Base-by-base conservation (phyloP, 352 stramenopile species). In the Peronospora destructor region DNA sequence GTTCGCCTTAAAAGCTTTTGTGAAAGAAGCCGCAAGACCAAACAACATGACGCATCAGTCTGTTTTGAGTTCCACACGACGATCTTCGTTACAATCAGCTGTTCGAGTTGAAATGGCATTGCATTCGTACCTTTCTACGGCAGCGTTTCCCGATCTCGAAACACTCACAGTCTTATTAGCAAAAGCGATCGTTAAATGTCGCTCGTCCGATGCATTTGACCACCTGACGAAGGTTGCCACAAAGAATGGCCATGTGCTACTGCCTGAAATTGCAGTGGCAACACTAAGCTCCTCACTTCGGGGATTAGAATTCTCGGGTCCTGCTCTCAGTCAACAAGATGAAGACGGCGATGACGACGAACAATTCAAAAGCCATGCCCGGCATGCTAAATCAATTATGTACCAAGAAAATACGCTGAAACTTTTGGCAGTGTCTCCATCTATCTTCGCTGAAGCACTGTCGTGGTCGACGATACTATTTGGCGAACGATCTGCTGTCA, bases 171-270 rank as follows among this genome's bases (percentile, higher is more conserved):
- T 51, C 12, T 53, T 53, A 38, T 9, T 82, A 21, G 53, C 50
- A 7, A 69, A 82, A 19, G 61, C 71, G 13, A 58, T 72, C 13
- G 34, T 78, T 11, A 63, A 67, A 17, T 75, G 71, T 50, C 56
- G 48, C n/a, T 72, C 57, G 2, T 25, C 41, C n/a, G 48, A 61
- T 13, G 47, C 66, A 2, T 67, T 68, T 30, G 36, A 62, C 4
- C 44, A 64, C 23, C 34, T 82, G 4, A 13, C 49, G 10, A 65
- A 65, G 21, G 42, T 76, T 28, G 44, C 26, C 12, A 53, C 56
- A 8, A 71, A 71, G 17, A 62, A 71, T 40, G 40, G 46, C 0
- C 41, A 43, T 0, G 38, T 61, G 5, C 33, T 82, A 13, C 23
- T 71, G 12, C 28, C 49, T 30, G 63, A 71, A 47, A 45, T 28